Conservation (phyloP, 2,329 filamentous ascomycete species). For the Corniculantispora saksenae region DNA sequence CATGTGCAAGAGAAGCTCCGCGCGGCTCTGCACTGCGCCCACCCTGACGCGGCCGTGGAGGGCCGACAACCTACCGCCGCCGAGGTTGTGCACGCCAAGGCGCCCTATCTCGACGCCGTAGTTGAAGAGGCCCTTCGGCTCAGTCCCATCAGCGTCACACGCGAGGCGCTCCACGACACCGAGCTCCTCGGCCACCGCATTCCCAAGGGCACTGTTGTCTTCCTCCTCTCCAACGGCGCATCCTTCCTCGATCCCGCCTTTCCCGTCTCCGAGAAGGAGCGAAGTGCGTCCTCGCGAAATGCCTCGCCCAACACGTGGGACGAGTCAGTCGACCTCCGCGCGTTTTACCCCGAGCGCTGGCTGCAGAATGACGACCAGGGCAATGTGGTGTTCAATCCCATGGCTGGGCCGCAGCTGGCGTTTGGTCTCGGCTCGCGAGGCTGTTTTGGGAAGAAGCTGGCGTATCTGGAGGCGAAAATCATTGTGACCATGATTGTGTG, state of each 20-base stretch:
- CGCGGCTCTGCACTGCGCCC: slow-evolving; percentile 21
- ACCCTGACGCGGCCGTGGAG: slow-evolving; percentile 23
- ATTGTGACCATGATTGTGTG: slow-evolving; percentile 31
- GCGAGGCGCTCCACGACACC: slow-evolving; percentile 26
- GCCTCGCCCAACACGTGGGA: background rate
- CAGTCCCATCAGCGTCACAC: slow-evolving; percentile 17
- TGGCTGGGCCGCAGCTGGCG: slow-evolving; percentile 32
- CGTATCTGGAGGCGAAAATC: slow-evolving; percentile 32
- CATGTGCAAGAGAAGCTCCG: slow-evolving; percentile 27
- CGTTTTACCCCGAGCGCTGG: slow-evolving; percentile 11
- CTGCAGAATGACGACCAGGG: background rate
- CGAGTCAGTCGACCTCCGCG: background rate
- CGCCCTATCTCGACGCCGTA: slow-evolving; percentile 35
- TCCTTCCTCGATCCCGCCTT: slow-evolving; percentile 11
- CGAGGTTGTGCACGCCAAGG: slow-evolving; percentile 27
- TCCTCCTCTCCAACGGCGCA: slow-evolving; percentile 21
- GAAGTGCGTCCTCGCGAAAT: background rate
- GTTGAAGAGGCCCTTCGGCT: slow-evolving; percentile 35
- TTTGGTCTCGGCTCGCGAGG: slow-evolving; percentile 38
- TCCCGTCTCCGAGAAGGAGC: slow-evolving; percentile 19
- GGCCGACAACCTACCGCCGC: slow-evolving; percentile 25
- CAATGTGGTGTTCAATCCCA: slow-evolving; percentile 28
- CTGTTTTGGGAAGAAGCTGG: slow-evolving; percentile 38
- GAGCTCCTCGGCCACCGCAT: slow-evolving; percentile 29
- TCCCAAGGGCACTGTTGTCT: slow-evolving; percentile 30